Evolutionary conservation across 768 basidiomycete species (phyloP).

Genomic region (Tricholoma sp.): DNA sequence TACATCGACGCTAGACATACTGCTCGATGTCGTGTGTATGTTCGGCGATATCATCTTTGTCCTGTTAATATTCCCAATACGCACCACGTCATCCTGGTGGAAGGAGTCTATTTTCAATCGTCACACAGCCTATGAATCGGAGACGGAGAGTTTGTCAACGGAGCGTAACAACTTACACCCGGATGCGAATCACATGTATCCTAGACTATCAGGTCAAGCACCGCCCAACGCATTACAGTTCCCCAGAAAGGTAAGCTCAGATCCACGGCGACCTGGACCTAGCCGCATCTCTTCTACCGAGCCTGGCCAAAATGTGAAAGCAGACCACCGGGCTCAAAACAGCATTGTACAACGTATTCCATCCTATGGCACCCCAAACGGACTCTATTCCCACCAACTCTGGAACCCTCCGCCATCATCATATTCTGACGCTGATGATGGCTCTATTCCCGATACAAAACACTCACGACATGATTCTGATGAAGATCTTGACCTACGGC

Average conservation of each 20-base stretch:
- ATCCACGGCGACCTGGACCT: background rate
- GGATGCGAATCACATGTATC: background rate
- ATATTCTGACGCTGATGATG: constrained; percentile 30
- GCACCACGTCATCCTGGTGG: constrained; percentile 33
- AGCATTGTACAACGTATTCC: constrained; percentile 8
- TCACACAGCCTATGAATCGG: constrained; percentile 15
- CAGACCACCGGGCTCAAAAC: constrained; percentile 1
- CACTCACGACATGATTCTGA: constrained; percentile 5
- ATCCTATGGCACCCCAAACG: constrained; percentile 1
- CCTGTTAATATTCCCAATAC: constrained; percentile 35
- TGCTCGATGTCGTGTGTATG: constrained; percentile 56
- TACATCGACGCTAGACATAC: constrained; percentile 54
- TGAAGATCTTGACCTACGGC: constrained; percentile 5
- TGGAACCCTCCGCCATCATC: constrained; percentile 59
- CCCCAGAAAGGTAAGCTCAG: constrained; percentile 9
- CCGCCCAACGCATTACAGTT: constrained; percentile 4
- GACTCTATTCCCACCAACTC: constrained; percentile 34
- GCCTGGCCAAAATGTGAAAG: background rate
- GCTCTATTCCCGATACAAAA: constrained; percentile 3
- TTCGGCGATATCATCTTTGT: constrained; percentile 58
- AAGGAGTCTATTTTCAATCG: constrained; percentile 18
- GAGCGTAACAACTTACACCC: background rate
- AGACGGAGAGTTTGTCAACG: constrained; percentile 9
- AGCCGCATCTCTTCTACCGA: background rate
- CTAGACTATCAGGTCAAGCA: constrained; percentile 1